A percentile compares a stretch with the other conserved stretches of the same genome.
Evolutionary conservation across 768 basidiomycete species (phyloP).

Genomic region (Steccherinum ochraceum): DNA sequence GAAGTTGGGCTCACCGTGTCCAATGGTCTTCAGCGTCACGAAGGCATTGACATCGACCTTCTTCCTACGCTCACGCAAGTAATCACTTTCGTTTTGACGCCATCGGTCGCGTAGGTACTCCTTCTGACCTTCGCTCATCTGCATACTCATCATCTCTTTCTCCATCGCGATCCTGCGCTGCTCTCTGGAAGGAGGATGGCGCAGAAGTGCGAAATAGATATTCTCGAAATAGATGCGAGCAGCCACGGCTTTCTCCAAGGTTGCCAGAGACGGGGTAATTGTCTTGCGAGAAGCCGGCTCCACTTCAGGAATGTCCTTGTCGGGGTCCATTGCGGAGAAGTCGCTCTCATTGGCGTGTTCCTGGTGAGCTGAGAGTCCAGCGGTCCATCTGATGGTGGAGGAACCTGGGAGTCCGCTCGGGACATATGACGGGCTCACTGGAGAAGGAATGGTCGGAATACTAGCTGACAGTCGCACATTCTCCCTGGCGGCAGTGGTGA

Average conservation of each 20-base stretch:
- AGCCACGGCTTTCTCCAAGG: constrained; percentile 90
- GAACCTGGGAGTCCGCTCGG: constrained; percentile 48
- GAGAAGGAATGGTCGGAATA: constrained; percentile 13
- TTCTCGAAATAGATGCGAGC: constrained; percentile 94
- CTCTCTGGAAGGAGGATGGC: constrained; percentile 81
- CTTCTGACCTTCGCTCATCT: constrained; percentile 64
- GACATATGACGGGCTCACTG: constrained; percentile 24
- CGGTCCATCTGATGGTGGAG: constrained; percentile 56
- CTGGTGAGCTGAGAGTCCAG: constrained; percentile 57
- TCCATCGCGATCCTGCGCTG: constrained; percentile 84
- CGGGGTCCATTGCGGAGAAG: constrained; percentile 24
- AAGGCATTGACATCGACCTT: constrained; percentile 85
- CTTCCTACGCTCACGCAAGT: constrained; percentile 76
- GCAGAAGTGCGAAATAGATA: constrained; percentile 78
- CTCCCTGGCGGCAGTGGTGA: constrained; percentile 72
- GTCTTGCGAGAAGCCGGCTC: constrained; percentile 41
- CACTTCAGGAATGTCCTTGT: constrained; percentile 20
- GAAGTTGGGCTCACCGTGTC: constrained; percentile 58
- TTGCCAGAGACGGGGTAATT: constrained; percentile 82
- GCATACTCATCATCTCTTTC: constrained; percentile 73
- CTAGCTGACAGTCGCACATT: constrained; percentile 45
- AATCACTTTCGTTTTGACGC: constrained; percentile 84
- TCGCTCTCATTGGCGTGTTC: constrained; percentile 59
- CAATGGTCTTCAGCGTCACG: constrained; percentile 87
- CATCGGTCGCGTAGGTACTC: constrained; percentile 66